Base-by-base conservation (phyloP, 1,284 basidiomycete species). In the Rhodotorula sp. region DNA sequence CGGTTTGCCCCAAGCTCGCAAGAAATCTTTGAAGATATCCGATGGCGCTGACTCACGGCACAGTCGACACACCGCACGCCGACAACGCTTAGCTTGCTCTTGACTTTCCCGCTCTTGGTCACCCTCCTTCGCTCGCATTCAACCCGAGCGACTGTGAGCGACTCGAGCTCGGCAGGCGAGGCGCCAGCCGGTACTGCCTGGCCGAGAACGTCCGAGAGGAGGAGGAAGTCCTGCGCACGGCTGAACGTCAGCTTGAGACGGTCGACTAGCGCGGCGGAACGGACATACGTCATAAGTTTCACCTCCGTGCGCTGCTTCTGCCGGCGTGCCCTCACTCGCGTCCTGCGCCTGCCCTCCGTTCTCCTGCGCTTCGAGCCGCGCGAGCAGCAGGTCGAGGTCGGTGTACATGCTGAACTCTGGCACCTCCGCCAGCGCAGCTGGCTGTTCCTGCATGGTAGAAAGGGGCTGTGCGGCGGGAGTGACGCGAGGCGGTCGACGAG, bases 51-150 rank as follows among this genome's bases (percentile, higher is more conserved):
- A 65, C 67, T 44, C n/a, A 72, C 71, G 1, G 61, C 65, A 48
- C 74, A 75, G 27, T 75, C 74, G 29, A 70, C 61, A 44, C 74
- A 75, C 4, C 75, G 60, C 22, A 78, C 75, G 1, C 77, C 77
- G 20, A 75, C 75, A 29, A 74, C 71, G 39, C 71, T 68, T 32
- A 76, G 55, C 61, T 78, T 78, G 39, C 67, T 67, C 63, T 78
- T 78, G 58, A 74, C 72, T 36, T 75, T 76, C 24, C 76, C 77
- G 36, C 72, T 73, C 63, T 75, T 76, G 64, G 77, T 76, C 10
- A 77, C 65, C 22, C 77, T 52, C 13, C 75, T 53, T 2, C 76
- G 64, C 39, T 75, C 76, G 57, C 76, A 65, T 63, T 78, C 76
- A 39, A 78, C 76, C 4, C 59, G 52, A 4, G 76, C 77, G 51